Conservation (phyloP, 495 filamentous ascomycete genomes). For the Neurospora sp. region DNA sequence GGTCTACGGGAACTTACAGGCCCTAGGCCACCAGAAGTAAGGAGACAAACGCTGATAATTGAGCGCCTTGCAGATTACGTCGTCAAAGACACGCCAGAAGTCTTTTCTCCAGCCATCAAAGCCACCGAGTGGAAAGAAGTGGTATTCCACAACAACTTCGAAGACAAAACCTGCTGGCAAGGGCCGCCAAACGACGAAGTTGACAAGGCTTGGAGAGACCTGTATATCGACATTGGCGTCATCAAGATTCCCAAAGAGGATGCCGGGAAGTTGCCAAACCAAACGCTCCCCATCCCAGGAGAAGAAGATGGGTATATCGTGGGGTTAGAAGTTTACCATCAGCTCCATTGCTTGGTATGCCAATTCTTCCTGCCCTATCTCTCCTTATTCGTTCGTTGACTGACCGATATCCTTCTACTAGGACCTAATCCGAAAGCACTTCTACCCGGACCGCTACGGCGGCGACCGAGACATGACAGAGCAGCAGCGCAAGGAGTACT, state of each 20-base stretch:
- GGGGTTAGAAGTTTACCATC: constrained; percentile 8
- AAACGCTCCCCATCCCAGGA: constrained; percentile 1
- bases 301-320: constrained; percentile 3
- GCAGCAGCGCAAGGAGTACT: not conserved
- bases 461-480: not conserved
- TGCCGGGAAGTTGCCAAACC: not conserved
- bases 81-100: not conserved
- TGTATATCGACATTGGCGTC: constrained; percentile 1
- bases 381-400: not conserved
- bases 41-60: not conserved
- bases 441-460: constrained; percentile 5
- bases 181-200: constrained; percentile 2
- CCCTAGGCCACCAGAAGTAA: not conserved
- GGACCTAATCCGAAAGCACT: constrained; percentile 2
- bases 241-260: constrained; percentile 1
- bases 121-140: constrained; percentile 1
- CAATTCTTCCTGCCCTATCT: not conserved
- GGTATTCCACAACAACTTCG: constrained; percentile 4
- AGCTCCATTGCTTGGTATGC: constrained; percentile 12
- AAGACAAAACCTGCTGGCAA: not conserved
- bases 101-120: not conserved
- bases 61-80: not conserved
- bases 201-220: not conserved
- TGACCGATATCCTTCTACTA: not conserved
- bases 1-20: not conserved